A percentile compares a stretch with the other conserved stretches of the same genome.
These are phyloP conservation scores for Cylindrotheca closterium DNA, from an alignment of 108 stramenopile genomes.

Conservation along the genomic window DNA sequence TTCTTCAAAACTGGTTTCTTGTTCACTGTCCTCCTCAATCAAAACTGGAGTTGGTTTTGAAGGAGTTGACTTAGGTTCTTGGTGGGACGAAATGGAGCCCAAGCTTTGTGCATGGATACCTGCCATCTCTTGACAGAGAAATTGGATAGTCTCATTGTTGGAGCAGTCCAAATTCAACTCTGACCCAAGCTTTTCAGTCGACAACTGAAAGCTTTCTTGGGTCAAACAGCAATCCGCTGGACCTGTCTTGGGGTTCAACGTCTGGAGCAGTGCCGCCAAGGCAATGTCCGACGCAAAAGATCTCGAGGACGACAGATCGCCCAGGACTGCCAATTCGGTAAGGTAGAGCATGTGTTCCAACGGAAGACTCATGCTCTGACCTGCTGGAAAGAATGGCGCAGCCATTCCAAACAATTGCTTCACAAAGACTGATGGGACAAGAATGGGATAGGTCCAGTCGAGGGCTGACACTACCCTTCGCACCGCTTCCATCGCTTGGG, in stretches of 20 bases:
- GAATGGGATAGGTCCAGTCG: slow-evolving; percentile 21
- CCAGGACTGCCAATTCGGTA: slow-evolving; percentile 35
- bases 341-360: slow-evolving; percentile 31
- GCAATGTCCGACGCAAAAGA: slow-evolving; percentile 32
- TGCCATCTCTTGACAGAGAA: no score
- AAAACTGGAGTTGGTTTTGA: no score
- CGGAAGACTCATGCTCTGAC: background rate
- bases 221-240: background rate
- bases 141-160: no score
- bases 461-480: slow-evolving; percentile 23
- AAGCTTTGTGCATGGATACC: no score
- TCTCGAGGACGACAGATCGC: slow-evolving; percentile 27
- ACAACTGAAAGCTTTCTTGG: no score
- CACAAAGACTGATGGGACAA: slow-evolving; percentile 34
- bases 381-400: background rate
- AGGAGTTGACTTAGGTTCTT: no score
- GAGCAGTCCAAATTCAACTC: no score
- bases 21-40: no score
- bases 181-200: no score
- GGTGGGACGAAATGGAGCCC: no score
- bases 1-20: no score
- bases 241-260: slow-evolving; percentile 3
- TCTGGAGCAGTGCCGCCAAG: slow-evolving; percentile 20
- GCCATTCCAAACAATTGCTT: slow-evolving; percentile 10
- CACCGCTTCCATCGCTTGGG: slow-evolving; percentile 17